Conservation (phyloP, 1,284 basidiomycete genomes). For the Trichosporon sp. region DNA sequence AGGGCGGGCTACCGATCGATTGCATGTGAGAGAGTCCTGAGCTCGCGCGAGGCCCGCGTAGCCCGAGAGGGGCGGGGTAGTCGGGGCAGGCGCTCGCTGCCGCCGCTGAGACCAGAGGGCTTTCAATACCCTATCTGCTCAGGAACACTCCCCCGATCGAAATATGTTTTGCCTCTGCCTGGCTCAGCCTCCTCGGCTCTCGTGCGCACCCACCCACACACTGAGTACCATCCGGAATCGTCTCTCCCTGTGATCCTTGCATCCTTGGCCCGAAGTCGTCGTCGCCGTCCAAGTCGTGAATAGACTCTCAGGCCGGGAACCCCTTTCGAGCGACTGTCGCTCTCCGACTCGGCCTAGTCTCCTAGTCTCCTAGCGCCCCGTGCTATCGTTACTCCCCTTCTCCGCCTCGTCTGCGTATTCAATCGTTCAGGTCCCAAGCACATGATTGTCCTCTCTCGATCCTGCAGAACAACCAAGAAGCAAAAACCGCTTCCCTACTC, state of each 20-base stretch:
- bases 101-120: neutral
- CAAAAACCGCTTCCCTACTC: slow-evolving; percentile 1
- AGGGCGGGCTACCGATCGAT: slow-evolving; percentile 13
- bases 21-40: neutral
- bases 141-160: slow-evolving; percentile 7
- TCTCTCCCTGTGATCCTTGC: neutral
- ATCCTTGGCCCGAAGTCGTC: slow-evolving; percentile 13
- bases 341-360: slow-evolving; percentile 15
- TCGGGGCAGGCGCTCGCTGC: neutral
- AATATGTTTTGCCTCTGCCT: slow-evolving; percentile 18
- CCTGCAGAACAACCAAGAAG: slow-evolving; percentile 10
- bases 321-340: neutral
- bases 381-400: slow-evolving; percentile 1
- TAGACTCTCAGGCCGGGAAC: neutral
- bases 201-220: neutral
- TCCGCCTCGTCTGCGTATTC: neutral
- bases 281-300: slow-evolving; percentile 8
- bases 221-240: slow-evolving; percentile 1
- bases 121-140: neutral
- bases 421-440: slow-evolving; percentile 9
- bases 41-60: neutral
- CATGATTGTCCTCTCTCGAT: neutral
- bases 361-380: slow-evolving; percentile 7
- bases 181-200: neutral
- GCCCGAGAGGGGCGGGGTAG: too few relatives aligned